A percentile compares a stretch with the other conserved stretches of the same genome.
Evolutionary conservation across 768 basidiomycete genomes (phyloP).

Genomic region (Melanogaster broomeanus): DNA sequence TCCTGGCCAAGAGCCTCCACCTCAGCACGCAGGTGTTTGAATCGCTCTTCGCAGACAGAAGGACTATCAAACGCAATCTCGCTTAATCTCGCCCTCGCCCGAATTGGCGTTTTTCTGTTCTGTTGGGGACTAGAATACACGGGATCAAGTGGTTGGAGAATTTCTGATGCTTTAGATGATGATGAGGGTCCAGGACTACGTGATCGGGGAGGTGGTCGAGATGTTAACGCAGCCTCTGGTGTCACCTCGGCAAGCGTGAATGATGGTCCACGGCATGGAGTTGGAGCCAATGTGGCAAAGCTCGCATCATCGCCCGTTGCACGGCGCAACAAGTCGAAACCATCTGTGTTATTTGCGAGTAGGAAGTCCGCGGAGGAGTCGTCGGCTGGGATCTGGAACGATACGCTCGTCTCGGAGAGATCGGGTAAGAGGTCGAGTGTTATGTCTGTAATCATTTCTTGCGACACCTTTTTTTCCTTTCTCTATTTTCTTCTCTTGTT

Average conservation of each 20-base stretch:
- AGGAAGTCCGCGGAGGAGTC: slow-evolving; percentile 32
- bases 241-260: slow-evolving; percentile 44
- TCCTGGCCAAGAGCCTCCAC: slow-evolving; percentile 16
- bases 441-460: slow-evolving; percentile 37
- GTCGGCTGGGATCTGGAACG: slow-evolving; percentile 53
- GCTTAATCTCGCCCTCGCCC: background rate
- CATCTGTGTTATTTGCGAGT: slow-evolving; percentile 43
- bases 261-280: slow-evolving; percentile 27
- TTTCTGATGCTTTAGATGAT: slow-evolving; percentile 17
- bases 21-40: slow-evolving; percentile 17
- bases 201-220: slow-evolving; percentile 1
- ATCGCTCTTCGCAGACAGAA: slow-evolving; percentile 29
- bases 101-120: slow-evolving; percentile 6
- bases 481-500: background rate
- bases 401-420: slow-evolving; percentile 42
- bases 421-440: slow-evolving; percentile 59
- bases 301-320: slow-evolving; percentile 35
- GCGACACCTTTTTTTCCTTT: slow-evolving; percentile 6
- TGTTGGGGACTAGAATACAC: slow-evolving; percentile 17
- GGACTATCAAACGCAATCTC: slow-evolving; percentile 6
- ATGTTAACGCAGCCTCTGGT: slow-evolving; percentile 32
- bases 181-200: slow-evolving; percentile 16
- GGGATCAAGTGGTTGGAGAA: slow-evolving; percentile 9
- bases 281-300: slow-evolving; percentile 34
- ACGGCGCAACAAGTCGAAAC: slow-evolving; percentile 39